Evolutionary conservation across 805 yeast species (phyloP), one percentile per base, ranked within the genome.

Genomic region (Nakazawaea sp.): DNA sequence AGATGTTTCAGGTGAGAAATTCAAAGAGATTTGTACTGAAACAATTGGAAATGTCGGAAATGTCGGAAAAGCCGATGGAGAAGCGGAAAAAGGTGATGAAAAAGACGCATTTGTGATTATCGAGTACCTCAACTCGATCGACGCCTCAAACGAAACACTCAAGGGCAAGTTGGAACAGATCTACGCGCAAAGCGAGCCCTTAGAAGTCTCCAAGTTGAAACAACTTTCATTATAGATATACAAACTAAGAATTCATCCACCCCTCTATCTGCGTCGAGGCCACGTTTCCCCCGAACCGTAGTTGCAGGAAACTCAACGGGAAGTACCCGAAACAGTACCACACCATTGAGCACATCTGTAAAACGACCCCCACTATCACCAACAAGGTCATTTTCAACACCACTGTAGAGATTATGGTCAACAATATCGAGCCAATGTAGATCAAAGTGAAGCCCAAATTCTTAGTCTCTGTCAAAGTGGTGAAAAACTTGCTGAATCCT

Each of bases 311-410:
- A 7, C 97, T 97, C 59, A 86, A 78, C 11, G 97, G 97, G 68
- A 90, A 88, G 58, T 89, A 89, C 45, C 94, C 82, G 17, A 89
- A 69, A 0, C 87, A 78, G 54, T 89, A 89, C 66, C 85, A 86
- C 5, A 85, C 49, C 11, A 89, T 84, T 3, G 96, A 87, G 32
- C 89, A 55, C 12, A 85, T 58, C 55, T 89, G 96, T 4, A 82
- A 51, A 1, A 79, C 54, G 38, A 87, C 78, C 15, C 86, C 75
- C 8, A 85, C 50, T 2, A 89, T 60, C 0, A 96, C 84, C 31
- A 86, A 59, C 2, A 90, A 45, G 1, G 88, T 73, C 37, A 79
- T 72, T 46, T 75, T 78, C 48, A 74, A 53, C 19, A 78, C 62
- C 5, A 85, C 68, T 18, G 90, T 74, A 50, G 80, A 80, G 45